A percentile compares a stretch with the other conserved stretches of the same genome.
phyloP scores from a whole-genome alignment of 202 grass and related monocot species.

The Digitaria exilis region DNA sequence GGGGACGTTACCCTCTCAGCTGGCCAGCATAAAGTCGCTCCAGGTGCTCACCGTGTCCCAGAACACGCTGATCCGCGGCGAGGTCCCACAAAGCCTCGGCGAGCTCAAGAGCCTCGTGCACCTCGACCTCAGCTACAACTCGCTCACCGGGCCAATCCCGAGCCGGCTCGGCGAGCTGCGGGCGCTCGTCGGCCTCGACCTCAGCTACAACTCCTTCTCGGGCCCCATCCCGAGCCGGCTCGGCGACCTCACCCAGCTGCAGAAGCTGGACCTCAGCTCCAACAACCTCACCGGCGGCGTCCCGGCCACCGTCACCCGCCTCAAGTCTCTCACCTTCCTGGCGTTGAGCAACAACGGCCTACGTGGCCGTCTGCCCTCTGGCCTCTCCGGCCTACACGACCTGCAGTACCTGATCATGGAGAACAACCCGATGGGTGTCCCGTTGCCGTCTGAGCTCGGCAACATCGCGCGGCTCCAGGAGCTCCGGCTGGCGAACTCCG shows the following conservation, averaged over 20 bases:
- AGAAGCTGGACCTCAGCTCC: constrained; percentile 93
- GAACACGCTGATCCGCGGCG: constrained; percentile 65
- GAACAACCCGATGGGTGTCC: constrained; percentile 74
- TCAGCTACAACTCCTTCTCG: constrained; percentile 88
- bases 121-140: constrained; percentile 98
- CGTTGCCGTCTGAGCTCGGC: constrained; percentile 63
- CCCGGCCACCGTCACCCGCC: constrained; percentile 35
- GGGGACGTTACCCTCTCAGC: constrained; percentile 65
- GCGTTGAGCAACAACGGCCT: constrained; percentile 79
- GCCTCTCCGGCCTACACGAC: constrained; percentile 54
- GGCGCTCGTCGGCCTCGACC: constrained; percentile 65
- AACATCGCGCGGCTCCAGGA: constrained; percentile 72
- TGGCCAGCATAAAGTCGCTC: constrained; percentile 53
- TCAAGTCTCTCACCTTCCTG: constrained; percentile 63
- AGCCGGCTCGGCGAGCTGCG: constrained; percentile 48
- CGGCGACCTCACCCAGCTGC: constrained; percentile 58
- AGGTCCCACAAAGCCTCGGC: constrained; percentile 50
- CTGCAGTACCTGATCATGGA: constrained; percentile 98
- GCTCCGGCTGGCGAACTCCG: constrained; percentile 87
- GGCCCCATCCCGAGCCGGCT: constrained; percentile 64
- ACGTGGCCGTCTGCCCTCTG: constrained; percentile 55
- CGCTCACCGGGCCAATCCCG: constrained; percentile 60
- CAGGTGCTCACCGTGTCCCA: constrained; percentile 92
- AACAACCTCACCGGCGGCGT: constrained; percentile 73
- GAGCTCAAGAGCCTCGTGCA: constrained; percentile 60